Percentiles rank a stretch among this genome's conserved stretches.
phyloP scores from a whole-genome alignment of 1,284 basidiomycete genomes.

The Papiliotrema terrestris region DNA sequence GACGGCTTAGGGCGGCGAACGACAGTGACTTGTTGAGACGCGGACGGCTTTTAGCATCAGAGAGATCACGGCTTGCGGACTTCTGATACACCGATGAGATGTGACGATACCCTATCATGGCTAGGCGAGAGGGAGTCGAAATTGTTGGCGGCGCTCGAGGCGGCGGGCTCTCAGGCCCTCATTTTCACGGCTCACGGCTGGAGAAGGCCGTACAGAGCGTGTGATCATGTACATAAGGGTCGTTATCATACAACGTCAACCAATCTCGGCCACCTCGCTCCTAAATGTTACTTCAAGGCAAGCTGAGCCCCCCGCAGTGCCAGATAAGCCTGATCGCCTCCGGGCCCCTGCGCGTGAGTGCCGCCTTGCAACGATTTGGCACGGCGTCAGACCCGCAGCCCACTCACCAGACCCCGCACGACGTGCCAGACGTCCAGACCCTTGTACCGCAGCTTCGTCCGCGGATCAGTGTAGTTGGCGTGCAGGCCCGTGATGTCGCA shows the following conservation, averaged over 20 bases:
- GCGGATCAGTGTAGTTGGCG: slow-evolving; percentile 49
- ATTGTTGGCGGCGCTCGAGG: too few species aligned
- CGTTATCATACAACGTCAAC: too few species aligned
- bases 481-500: slow-evolving; percentile 55
- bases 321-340: slow-evolving; percentile 48
- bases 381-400: not conserved
- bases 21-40: too few species aligned
- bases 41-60: not conserved
- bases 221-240: not conserved
- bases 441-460: slow-evolving; percentile 48
- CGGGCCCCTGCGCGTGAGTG: slow-evolving; percentile 35
- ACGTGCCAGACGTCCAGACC: slow-evolving; percentile 49
- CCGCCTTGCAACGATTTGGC: not conserved
- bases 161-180: too few species aligned
- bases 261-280: not conserved
- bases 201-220: too few species aligned
- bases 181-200: too few species aligned
- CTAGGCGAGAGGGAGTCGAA: too few species aligned
- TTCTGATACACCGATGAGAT: not conserved
- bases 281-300: slow-evolving; percentile 31
- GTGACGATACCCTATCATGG: not conserved
- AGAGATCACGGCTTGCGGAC: not conserved
- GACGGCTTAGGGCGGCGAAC: slow-evolving; percentile 8
- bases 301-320: slow-evolving; percentile 45
- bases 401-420: slow-evolving; percentile 46